Percentiles rank a stretch among this genome's conserved stretches.
Conservation (phyloP, 2,329 filamentous ascomycete species). For the Epichloe aotearoae region DNA sequence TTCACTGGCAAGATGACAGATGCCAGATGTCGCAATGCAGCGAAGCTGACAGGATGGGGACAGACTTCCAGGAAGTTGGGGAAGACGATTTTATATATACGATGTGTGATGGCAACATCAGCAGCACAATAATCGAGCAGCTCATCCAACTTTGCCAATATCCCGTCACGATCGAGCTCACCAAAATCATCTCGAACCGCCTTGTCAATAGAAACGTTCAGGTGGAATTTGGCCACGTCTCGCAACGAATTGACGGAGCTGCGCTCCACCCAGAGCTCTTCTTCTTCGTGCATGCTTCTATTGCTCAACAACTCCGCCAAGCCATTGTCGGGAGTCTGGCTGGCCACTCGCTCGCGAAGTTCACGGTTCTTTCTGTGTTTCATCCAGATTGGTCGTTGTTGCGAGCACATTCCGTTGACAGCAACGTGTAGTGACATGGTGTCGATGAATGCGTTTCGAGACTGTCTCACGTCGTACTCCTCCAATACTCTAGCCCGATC, state of each 20-base stretch:
- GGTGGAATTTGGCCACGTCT: constrained; percentile 94
- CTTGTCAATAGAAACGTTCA: constrained; percentile 86
- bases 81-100: constrained; percentile 88
- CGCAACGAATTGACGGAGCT: constrained; percentile 91
- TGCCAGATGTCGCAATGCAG: constrained; percentile 81
- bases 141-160: constrained; percentile 61
- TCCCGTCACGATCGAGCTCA: constrained; percentile 58
- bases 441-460: constrained; percentile 77
- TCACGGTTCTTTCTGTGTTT: constrained; percentile 87
- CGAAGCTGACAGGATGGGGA: constrained; percentile 94
- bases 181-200: constrained; percentile 75
- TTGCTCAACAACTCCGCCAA: constrained; percentile 58
- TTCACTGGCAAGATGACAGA: constrained; percentile 87
- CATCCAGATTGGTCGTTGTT: constrained; percentile 94
- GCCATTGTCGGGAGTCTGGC: constrained; percentile 56
- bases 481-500: constrained; percentile 79
- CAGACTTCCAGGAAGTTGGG: constrained; percentile 80
- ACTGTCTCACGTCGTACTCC: constrained; percentile 76
- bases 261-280: constrained; percentile 88
- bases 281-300: constrained; percentile 66
- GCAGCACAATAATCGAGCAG: constrained; percentile 89
- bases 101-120: constrained; percentile 85
- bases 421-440: constrained; percentile 98
- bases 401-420: constrained; percentile 97
- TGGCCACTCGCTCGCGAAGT: constrained; percentile 64